Conservation (phyloP, 73 alveolate species). For the Loxodes magnus region DNA sequence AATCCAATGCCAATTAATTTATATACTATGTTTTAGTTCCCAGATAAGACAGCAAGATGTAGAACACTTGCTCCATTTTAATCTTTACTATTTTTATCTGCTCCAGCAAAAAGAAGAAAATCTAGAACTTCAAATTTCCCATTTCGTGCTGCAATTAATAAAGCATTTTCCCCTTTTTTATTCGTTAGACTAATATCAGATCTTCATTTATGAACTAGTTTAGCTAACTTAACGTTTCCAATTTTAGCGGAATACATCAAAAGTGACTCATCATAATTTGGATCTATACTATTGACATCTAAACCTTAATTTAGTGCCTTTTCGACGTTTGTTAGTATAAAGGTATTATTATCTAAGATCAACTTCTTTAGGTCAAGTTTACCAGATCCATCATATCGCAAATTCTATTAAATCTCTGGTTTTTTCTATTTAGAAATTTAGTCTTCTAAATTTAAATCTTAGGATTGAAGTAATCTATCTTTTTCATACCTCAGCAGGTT, state of each 20-base stretch:
- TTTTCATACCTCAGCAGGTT: not conserved
- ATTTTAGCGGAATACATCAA: constrained; percentile 4
- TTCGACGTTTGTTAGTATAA: not conserved
- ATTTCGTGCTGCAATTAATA: constrained; percentile 3
- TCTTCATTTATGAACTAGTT: not conserved
- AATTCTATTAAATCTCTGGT: not conserved
- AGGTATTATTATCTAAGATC: not conserved
- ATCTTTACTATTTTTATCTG: not conserved
- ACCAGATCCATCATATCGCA: not conserved
- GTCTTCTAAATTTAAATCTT: not conserved
- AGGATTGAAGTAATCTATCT: not conserved
- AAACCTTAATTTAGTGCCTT: constrained; percentile 4
- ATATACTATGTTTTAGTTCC: not conserved
- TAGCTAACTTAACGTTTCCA: constrained; percentile 4
- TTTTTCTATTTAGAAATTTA: not conserved
- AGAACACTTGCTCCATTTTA: constrained; percentile 9
- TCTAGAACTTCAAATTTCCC: constrained; percentile 3
- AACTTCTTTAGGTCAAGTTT: constrained; percentile 3
- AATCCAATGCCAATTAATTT: constrained; percentile 4
- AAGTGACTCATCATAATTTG: not conserved
- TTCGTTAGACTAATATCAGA: not conserved
- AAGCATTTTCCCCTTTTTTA: constrained; percentile 10
- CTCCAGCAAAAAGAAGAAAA: constrained; percentile 1
- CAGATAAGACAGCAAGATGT: constrained; percentile 1
- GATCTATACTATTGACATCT: not conserved